A percentile compares a stretch with the other conserved stretches of the same genome.
These are phyloP conservation scores for Mortierella sp. DNA, from an alignment of 371 early-diverging fungal genomes.

Conservation along the genomic window DNA sequence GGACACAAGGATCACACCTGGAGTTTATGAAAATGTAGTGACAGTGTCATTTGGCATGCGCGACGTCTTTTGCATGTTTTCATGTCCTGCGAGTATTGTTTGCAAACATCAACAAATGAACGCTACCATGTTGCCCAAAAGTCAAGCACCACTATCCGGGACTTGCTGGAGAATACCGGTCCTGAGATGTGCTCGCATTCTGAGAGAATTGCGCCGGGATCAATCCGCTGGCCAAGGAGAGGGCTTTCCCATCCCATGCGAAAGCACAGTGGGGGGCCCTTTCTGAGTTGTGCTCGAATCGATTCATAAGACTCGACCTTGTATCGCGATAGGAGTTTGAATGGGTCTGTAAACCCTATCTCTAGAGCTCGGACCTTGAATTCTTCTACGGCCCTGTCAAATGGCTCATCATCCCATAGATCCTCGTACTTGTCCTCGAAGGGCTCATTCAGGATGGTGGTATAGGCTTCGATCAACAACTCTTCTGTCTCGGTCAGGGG, in stretches of 20 bases:
- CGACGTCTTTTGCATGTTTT: too few species aligned
- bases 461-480: conserved; percentile 40
- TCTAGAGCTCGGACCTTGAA: conserved; percentile 42
- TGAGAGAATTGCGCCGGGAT: conserved; percentile 4
- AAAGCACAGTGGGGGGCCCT: conserved; percentile 44
- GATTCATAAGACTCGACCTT: conserved; percentile 41
- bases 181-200: conserved; percentile 35
- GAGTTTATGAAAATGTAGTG: background rate
- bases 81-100: too few species aligned
- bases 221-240: conserved; percentile 22
- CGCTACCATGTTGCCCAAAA: conserved; percentile 51
- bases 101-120: too few species aligned
- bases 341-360: conserved; percentile 44
- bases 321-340: conserved; percentile 35
- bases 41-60: background rate
- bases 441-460: conserved; percentile 35
- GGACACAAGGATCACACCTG: conserved; percentile 51
- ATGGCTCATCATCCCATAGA: conserved; percentile 44
- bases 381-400: conserved; percentile 38
- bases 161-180: conserved; percentile 12
- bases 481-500: conserved; percentile 33
- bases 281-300: conserved; percentile 32
- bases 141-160: conserved; percentile 36
- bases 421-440: conserved; percentile 56
- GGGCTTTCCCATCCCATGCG: conserved; percentile 47